A percentile compares a stretch with the other conserved stretches of the same genome.
These are phyloP conservation scores for barley (Hordeum vulgare) DNA, from an alignment of 176 grass and related monocot species.

Conservation along the genomic window MorexV3_pseudomolecules_assembly NC_058521.1:135781212-135781711, in stretches of 20 bases:
- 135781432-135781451: constrained; percentile 19
- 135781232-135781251: constrained; percentile 89
- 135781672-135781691: background rate
- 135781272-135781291: constrained; percentile 75
- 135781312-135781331: constrained; percentile 71
- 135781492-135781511: constrained; percentile 9
- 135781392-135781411: background rate
- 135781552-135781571: constrained; percentile 31
- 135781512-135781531: constrained; percentile 8
- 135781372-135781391: constrained; percentile 6
- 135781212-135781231: constrained; percentile 58
- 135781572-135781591: constrained; percentile 23
- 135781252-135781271: constrained; percentile 79
- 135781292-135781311: constrained; percentile 72
- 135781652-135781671: constrained; percentile 9
- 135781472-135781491: background rate
- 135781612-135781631: constrained; percentile 8
- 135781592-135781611: constrained; percentile 34
- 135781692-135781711: background rate
- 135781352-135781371: constrained; percentile 74
- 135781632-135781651: background rate
- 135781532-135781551: constrained; percentile 19
- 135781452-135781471: background rate
- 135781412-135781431: background rate
- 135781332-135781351: constrained; percentile 80